A percentile compares a stretch with the other conserved stretches of the same genome.
phyloP scores from a whole-genome alignment of 805 yeast genomes.

The Ogataea corticis region DNA sequence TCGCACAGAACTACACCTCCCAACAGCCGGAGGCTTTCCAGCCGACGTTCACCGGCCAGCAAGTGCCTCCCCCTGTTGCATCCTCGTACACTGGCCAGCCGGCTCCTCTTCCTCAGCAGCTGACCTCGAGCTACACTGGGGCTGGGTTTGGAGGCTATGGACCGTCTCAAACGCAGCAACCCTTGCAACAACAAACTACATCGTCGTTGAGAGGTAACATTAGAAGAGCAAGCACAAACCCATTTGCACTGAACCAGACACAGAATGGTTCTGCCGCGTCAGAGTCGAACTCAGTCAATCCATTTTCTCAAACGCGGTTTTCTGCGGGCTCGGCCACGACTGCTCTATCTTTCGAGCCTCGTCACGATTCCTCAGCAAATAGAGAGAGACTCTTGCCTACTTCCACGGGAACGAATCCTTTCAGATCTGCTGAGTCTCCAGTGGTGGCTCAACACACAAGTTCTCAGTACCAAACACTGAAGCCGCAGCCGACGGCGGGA shows the following conservation, averaged over 20 bases:
- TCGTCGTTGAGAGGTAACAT: conserved; percentile 24
- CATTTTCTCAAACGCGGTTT: conserved; percentile 30
- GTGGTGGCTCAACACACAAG: conserved; percentile 31
- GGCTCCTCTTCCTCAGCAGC: conserved; percentile 16
- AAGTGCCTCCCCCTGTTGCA: conserved; percentile 20
- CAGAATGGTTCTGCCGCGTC: conserved; percentile 5
- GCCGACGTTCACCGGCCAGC: conserved; percentile 5
- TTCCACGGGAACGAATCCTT: conserved; percentile 61
- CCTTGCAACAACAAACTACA: conserved; percentile 24
- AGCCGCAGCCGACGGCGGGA: conserved; percentile 66
- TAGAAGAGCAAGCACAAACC: conserved; percentile 31
- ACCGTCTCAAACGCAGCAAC: conserved; percentile 21
- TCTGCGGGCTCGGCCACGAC: conserved; percentile 22
- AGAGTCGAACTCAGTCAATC: conserved; percentile 21
- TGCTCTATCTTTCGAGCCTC: conserved; percentile 18
- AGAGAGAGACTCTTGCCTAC: conserved; percentile 15
- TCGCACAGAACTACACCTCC: not conserved
- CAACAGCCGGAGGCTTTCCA: not conserved
- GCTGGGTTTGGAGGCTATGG: conserved; percentile 60
- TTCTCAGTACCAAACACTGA: conserved; percentile 25
- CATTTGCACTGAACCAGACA: conserved; percentile 24
- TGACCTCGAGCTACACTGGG: conserved; percentile 40
- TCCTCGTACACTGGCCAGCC: conserved; percentile 16
- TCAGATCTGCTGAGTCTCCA: conserved; percentile 36
- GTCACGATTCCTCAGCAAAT: conserved; percentile 2